A percentile compares a stretch with the other conserved stretches of the same genome.
phyloP scores from a whole-genome alignment of 225 moss, liverwort and hornwort species.

The Lunularia cruciata region DNA sequence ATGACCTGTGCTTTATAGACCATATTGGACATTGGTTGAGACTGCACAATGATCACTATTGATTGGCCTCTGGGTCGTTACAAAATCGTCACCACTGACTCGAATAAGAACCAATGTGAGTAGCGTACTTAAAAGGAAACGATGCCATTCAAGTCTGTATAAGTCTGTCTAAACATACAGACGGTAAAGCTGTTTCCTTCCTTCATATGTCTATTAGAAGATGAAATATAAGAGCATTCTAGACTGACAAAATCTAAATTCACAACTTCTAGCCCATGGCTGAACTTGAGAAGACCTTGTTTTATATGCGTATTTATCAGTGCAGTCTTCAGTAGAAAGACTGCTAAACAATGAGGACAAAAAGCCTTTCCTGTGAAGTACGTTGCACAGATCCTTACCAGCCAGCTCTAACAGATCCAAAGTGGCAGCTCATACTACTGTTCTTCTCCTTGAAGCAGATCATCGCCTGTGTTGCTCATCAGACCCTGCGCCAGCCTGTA shows the following conservation, averaged over 20 bases:
- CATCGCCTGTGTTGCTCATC: slow-evolving; percentile 14
- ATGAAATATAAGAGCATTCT: background rate
- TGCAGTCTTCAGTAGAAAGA: slow-evolving; percentile 18
- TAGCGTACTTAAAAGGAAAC: background rate
- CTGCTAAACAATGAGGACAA: slow-evolving; percentile 19
- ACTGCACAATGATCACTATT: background rate
- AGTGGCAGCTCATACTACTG: slow-evolving; percentile 24
- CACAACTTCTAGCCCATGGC: background rate
- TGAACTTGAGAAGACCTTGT: slow-evolving; percentile 9
- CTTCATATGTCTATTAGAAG: slow-evolving; percentile 1
- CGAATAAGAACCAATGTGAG: background rate
- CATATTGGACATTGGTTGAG: slow-evolving; percentile 1
- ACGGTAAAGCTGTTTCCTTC: background rate
- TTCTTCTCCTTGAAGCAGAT: slow-evolving; percentile 34
- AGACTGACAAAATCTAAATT: background rate
- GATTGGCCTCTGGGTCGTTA: background rate
- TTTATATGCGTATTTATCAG: slow-evolving; percentile 5
- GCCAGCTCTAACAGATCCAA: background rate
- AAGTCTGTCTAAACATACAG: slow-evolving; percentile 9
- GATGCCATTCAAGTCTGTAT: background rate
- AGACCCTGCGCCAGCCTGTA: slow-evolving; percentile 45
- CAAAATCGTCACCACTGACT: slow-evolving; percentile 12
- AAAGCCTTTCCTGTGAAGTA: background rate
- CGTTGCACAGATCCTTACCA: background rate
- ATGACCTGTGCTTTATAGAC: slow-evolving; percentile 6